Conservation (phyloP, 495 filamentous ascomycete species). For the Platismatia glauca region DNA sequence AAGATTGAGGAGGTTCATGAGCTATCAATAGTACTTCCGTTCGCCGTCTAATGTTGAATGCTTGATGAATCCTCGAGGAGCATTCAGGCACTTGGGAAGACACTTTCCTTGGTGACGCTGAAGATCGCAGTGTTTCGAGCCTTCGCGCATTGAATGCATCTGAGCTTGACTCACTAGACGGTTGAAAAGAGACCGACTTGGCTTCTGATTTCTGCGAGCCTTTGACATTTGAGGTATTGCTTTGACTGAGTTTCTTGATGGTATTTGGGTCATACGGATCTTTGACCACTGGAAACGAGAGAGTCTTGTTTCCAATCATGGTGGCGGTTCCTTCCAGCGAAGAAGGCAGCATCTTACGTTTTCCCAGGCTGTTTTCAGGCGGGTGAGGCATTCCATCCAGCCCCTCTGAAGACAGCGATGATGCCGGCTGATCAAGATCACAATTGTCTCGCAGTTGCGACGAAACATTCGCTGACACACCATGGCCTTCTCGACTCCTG, state of each 20-base stretch:
- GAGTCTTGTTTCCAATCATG: conserved; percentile 27
- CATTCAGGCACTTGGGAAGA: conserved; percentile 11
- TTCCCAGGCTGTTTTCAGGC: not conserved
- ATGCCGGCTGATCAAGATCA: not conserved
- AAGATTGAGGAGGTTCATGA: conserved; percentile 6
- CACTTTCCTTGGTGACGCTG: not conserved
- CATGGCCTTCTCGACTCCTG: not conserved
- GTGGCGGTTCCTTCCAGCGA: conserved; percentile 10
- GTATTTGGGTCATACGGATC: conserved; percentile 61
- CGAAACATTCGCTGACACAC: not conserved
- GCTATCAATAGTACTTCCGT: conserved; percentile 2
- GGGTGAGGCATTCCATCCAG: not conserved
- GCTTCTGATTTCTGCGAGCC: conserved; percentile 27
- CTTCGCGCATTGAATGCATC: conserved; percentile 4
- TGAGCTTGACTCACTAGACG: conserved; percentile 1
- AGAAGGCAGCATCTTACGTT: conserved; percentile 3
- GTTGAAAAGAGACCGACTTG: conserved; percentile 9
- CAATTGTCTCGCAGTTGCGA: not conserved
- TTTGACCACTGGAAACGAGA: conserved; percentile 72
- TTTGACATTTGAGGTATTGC: conserved; percentile 39
- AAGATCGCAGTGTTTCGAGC: not conserved
- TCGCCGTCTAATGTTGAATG: conserved; percentile 1
- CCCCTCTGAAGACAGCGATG: not conserved
- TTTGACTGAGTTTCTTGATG: conserved; percentile 59
- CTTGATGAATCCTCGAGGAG: conserved; percentile 12